Conservation (phyloP, 2,329 filamentous ascomycete species). For the Trichoderma sp. region DNA sequence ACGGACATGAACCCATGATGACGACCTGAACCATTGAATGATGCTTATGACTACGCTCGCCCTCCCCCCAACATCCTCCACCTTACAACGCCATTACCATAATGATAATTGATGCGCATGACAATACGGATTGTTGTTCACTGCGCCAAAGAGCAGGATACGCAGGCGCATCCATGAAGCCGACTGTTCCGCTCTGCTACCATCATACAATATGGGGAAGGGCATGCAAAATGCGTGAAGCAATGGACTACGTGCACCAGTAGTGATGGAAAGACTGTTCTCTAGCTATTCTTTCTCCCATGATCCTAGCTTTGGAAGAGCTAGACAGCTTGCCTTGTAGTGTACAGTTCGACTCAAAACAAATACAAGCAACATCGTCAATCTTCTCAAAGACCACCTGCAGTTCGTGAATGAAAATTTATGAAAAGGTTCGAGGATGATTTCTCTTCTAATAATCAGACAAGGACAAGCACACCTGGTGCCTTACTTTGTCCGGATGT, state of each 20-base stretch:
- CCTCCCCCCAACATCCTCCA: neutral
- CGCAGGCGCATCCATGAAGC: neutral
- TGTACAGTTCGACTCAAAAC: neutral
- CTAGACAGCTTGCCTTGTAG: neutral
- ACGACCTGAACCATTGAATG: constrained; percentile 46
- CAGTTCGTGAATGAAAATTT: neutral
- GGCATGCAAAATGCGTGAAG: neutral
- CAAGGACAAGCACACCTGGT: neutral
- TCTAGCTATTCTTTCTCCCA: neutral
- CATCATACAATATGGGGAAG: neutral
- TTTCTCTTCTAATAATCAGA: constrained; percentile 9
- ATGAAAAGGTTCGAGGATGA: neutral
- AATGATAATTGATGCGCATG: constrained; percentile 5
- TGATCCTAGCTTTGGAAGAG: neutral
- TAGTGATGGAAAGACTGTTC: no score
- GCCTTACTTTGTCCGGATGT: constrained; percentile 74
- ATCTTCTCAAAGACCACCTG: neutral
- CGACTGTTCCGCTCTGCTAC: neutral
- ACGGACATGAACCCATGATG: constrained; percentile 56
- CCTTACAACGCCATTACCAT: neutral
- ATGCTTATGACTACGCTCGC: neutral
- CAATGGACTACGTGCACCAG: neutral
- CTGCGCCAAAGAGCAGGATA: neutral
- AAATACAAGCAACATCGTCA: neutral
- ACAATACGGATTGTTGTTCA: neutral